Conservation (phyloP, 2,329 filamentous ascomycete genomes). For the Epichloe baconii region DNA sequence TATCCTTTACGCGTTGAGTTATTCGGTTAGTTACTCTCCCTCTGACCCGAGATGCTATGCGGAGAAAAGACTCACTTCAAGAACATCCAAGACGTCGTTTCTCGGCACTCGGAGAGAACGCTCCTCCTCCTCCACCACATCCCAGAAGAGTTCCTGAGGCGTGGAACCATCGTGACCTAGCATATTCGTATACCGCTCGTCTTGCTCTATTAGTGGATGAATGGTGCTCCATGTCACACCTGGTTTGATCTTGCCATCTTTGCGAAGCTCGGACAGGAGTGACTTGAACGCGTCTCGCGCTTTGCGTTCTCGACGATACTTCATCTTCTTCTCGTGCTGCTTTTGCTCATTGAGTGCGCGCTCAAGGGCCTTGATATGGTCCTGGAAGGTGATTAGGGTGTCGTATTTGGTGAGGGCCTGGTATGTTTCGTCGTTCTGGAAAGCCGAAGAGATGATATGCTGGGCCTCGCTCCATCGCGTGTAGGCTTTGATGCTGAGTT, state of each 20-base stretch:
- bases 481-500: conserved; percentile 78
- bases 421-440: conserved; percentile 75
- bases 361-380: conserved; percentile 86
- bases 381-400: conserved; percentile 84
- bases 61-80: conserved; percentile 55
- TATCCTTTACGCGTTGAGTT: conserved; percentile 45
- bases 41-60: background rate
- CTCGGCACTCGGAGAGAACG: conserved; percentile 66
- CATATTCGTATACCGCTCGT: conserved; percentile 73
- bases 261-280: conserved; percentile 61
- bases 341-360: conserved; percentile 81
- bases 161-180: conserved; percentile 74
- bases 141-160: conserved; percentile 90
- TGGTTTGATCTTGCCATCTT: conserved; percentile 71
- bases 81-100: conserved; percentile 75
- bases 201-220: conserved; percentile 59
- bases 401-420: conserved; percentile 76
- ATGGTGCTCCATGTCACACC: conserved; percentile 84
- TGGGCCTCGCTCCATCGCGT: conserved; percentile 91
- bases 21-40: conserved; percentile 6
- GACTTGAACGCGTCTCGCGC: conserved; percentile 69
- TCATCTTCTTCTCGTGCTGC: conserved; percentile 74
- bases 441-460: conserved; percentile 63
- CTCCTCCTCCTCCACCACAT: conserved; percentile 87
- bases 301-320: conserved; percentile 70